Base-by-base conservation (phyloP, 352 stramenopile species). In the Globisporangium spiculum region DNA sequence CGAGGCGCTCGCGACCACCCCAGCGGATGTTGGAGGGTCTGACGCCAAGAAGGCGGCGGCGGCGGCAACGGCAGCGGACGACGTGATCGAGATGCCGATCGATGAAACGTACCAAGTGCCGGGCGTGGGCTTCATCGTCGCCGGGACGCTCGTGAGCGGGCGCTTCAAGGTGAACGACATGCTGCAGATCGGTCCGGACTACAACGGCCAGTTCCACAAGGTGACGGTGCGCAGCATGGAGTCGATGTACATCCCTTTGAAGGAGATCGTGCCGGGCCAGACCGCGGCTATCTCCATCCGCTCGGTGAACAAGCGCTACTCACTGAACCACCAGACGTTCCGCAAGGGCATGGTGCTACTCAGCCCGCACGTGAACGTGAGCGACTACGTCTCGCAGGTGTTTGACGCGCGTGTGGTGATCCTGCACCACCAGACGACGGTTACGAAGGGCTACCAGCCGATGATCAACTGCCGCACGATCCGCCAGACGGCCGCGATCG, bases 371-470 rank as follows among this genome's bases (percentile, higher is more conserved):
- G 87, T 96, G 44, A 85, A 93, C 58, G 75, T 91, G 32, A 73
- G 56, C 48, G 76, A 92, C 60, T 94, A 93, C 75, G 82, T 93
- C 1, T 95, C 86, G 41, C 75, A 80, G 32, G 74, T 93, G 61
- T 98, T 98, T 70, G 90, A 98, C 57, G 95, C 95, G 26, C 89
- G 94, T 32, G 91, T 98, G 20, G 88, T 98, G 44, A 98, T 98
- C 67, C 71, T 98, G 36, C 94, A 98, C 81, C 95, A 98, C 80
- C 92, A 97, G 63, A 98, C 95, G n/a, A 98, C 95, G 0, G 92
- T 98, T 54, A 86, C 85, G 3, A 73, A 89, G 7, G 94, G 94
- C n/a, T 98, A 98, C 73, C 91, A 98, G 70, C 94, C 95, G 0
- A 97, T 98, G 80, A 89, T 98, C 65, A 97, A 98, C 76, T 96